Base-by-base conservation (phyloP, 2,329 filamentous ascomycete genomes). In the Aureobasidium sp. region DNA sequence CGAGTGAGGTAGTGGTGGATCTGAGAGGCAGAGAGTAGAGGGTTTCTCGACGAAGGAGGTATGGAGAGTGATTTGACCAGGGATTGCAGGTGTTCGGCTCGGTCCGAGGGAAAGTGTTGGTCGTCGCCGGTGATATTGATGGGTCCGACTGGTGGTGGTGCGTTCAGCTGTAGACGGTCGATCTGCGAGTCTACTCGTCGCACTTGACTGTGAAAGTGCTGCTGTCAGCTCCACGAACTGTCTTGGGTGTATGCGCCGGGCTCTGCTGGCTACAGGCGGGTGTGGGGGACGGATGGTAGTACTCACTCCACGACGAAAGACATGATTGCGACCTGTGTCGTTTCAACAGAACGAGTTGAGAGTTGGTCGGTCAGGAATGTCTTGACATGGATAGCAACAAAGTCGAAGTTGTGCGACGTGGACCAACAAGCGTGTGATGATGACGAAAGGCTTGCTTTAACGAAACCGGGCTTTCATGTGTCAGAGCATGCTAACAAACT, bases 121-220 rank as follows among this genome's bases (percentile, higher is more conserved):
- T 65, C 59, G 39, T 53, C 49, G 67, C 66, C 47, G 8, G 30
- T 36, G 68, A 42, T 30, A 32, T 50, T 47, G 34, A 59, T 59
- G 44, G 42, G 42, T 1, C 42, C 42, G 65, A 32, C 67, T 64
- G 36, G 66, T 39, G 16, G 67, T 57, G 62, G 69, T 66, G 64
- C 62, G 3, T 72, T 76, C 49, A 85, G 76, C 66, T 84, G 81
- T 59, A 85, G 71, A 58, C 78, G 80, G 67, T 86, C 83, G 59
- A 86, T 76, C 65, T 83, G 81, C 62, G 76, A 75, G 70, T 86
- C 83, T 65, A 86, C 78, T 54, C 77, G 78, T 61, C 78, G 80
- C 62, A 85, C 74, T 67, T 84, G 82, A 71, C 81, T 83, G 64
- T 63, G 21, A 21, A 21, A 15, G 5, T 10, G 2, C 11, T 25